Evolutionary conservation across 495 filamentous ascomycete species (phyloP).

Genomic region (Saxophila tyrrhenica): DNA sequence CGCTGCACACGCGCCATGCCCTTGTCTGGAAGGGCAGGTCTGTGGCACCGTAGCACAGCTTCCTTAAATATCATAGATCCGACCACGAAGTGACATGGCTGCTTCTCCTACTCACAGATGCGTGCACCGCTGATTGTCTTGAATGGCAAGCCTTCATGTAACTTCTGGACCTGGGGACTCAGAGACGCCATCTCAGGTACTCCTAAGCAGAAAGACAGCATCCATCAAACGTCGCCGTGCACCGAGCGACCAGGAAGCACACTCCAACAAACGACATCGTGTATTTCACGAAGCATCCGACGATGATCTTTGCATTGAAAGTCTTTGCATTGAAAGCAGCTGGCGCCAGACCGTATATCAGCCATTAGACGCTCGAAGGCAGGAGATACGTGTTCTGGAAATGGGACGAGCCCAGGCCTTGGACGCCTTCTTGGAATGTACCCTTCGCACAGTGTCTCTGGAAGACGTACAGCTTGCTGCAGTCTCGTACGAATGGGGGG

Average conservation of each 20-base stretch:
- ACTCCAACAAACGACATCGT: not conserved
- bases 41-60: not conserved
- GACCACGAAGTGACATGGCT: too few species aligned
- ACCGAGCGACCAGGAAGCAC: not conserved
- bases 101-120: too few species aligned
- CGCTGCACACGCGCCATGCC: not conserved
- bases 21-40: not conserved
- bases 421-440: not conserved
- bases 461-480: not conserved
- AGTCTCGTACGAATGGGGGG: not conserved
- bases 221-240: too few species aligned
- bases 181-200: too few species aligned
- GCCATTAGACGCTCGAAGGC: not conserved
- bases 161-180: not conserved
- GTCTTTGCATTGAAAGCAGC: not conserved
- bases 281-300: too few species aligned
- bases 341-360: not conserved
- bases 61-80: not conserved
- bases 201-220: too few species aligned
- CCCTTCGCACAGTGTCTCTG: not conserved
- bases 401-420: not conserved
- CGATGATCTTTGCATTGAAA: too few species aligned
- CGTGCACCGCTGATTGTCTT: too few species aligned
- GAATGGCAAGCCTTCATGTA: not conserved
- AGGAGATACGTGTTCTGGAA: not conserved